Base-by-base conservation (phyloP, 75 land plant genomes). In the Cunninghamia lanceolata region DNA sequence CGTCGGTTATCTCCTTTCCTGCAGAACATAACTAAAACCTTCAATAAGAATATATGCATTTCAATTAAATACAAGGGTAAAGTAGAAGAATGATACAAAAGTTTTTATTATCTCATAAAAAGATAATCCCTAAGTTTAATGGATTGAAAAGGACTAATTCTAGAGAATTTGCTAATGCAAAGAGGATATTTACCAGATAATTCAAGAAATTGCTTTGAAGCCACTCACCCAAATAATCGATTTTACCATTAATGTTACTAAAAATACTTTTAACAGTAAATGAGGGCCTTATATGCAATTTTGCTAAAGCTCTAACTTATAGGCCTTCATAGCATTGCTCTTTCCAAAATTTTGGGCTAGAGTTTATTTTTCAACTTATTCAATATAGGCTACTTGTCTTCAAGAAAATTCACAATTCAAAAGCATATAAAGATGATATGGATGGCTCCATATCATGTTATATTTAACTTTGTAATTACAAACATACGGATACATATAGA, bases 1-100 rank as follows among this genome's bases (percentile, higher is more conserved):
- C 93, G 68, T 21, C 99, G 91, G 28, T 85, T 84, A 13, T 47
- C 83, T 15, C 95, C 96, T 83, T 88, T 86, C 79, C 99, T 97
- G 89, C 74, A 86, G 2, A 89, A 43, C 53, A 59, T 54, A 50
- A 56, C 19, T 3, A 32, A 15, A 83, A 21, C 74, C 59, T 30
- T 47, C 34, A 83, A 83, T 28, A 21, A 39, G 7, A 9, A 63
- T 25, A 75, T 36, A 76, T 38, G 39, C 79, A 79, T 42, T 30
- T 43, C 46, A 40, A 78, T 14, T 8, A 50, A 83, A 52, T 13
- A 17, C 40, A 83, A 4, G 9, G 56, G 16, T 34, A 83, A 36
- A 28, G 40, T 36, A 83, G 47, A 52, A 54, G 21, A 73, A 80
- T 21, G n/a, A 80, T 80, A 50, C 52, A 43, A 45, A 25, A 17